Base-by-base conservation (phyloP, 495 filamentous ascomycete genomes). In the Cercophora samala region DNA sequence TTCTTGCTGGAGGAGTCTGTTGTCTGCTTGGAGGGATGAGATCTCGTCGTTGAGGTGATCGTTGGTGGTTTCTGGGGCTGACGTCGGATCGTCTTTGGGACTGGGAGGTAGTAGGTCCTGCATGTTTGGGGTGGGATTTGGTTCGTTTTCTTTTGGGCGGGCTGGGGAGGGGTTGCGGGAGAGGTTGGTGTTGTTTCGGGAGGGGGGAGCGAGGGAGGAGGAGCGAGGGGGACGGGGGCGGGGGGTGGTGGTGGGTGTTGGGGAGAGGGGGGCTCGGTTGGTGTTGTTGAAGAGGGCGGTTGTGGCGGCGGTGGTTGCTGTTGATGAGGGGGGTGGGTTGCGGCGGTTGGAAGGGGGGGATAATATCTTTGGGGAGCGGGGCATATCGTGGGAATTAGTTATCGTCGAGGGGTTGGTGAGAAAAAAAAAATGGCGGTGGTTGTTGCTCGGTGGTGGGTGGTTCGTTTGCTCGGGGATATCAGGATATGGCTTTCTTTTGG, bases 151-250 rank as follows among this genome's bases (percentile, higher is more conserved):
- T 65, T 61, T 25, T 55, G 69, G 25, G 74, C 72, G 55, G 32
- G 75, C 71, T 46, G 75, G 77, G 9, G 78, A 77, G 53, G 80
- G 73, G 19, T 74, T 72, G 9, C 77, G 70, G 58, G 74, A 75
- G 53, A 75, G 72, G 19, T 64, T 54, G 63, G 72, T 69, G 52
- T 67, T 66, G 29, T 13, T 25, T 24, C 60, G 65, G 18, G 63
- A 23, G 21, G 67, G 5, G 18, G 13, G 11, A 5, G 23, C 21
- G 22, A 60, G 17, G 21, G 64, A 63, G 52, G 53, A 23, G 52
- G 67, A 58, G 63, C 60, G 22, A 56, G n/a, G 53, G n/a, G 52
- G 52, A 4, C 52, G 52, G 17, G 52, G 13, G 3, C 19, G 52
- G 32, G 61, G 58, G 32, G 55, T 54, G 42, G 52, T n/a, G n/a